Evolutionary conservation across 2,329 filamentous ascomycete genomes (phyloP), one percentile per base, ranked within the genome.

Genomic region (Colletotrichum shisoi): DNA sequence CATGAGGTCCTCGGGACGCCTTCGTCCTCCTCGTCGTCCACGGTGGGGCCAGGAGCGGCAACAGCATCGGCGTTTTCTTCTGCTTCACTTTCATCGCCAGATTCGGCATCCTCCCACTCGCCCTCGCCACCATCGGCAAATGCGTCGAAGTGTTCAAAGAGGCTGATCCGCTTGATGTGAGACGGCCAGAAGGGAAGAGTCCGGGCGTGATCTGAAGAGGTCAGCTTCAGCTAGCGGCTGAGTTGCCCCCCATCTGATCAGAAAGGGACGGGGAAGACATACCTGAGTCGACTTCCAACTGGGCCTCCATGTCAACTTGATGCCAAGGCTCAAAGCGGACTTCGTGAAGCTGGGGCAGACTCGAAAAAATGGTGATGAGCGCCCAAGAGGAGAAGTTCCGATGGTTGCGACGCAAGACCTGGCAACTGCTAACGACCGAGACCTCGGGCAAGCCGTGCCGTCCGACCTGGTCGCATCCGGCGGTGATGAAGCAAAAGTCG

Each of bases 141-240:
- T 15, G 66, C 64, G 44, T 70, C 69, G 13, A 70, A 67, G 46
- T 72, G 69, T 48, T 72, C 71, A 69, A 71, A 73, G 17, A 73
- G 63, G 49, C 70, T 71, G 53, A 73, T 57, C 11, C 63, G 62
- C 42, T 65, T 68, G 40, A 72, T 57, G 9, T 70, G 57, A 7
- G 49, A 56, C 13, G 72, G 71, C 70, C 71, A 73, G 27, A 71
- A 69, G 34, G 71, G 68, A 9, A 73, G 45, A 13, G 49, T 57
- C 13, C 69, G 61, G 3, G 71, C 71, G 11, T 71, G 57, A 40
- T 71, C 71, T 72, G 49, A 40, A n/a, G 8, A 12, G 12, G 21
- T 62, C 24, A 62, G 56, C 34, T 13, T 46, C 9, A 21, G 4
- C 12, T 21, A 6, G 9, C 21, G 15, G 31, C 4, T 24, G 12